Evolutionary conservation across 2,329 filamentous ascomycete genomes (phyloP).

Genomic region (Emmonsiellopsis sp.): DNA sequence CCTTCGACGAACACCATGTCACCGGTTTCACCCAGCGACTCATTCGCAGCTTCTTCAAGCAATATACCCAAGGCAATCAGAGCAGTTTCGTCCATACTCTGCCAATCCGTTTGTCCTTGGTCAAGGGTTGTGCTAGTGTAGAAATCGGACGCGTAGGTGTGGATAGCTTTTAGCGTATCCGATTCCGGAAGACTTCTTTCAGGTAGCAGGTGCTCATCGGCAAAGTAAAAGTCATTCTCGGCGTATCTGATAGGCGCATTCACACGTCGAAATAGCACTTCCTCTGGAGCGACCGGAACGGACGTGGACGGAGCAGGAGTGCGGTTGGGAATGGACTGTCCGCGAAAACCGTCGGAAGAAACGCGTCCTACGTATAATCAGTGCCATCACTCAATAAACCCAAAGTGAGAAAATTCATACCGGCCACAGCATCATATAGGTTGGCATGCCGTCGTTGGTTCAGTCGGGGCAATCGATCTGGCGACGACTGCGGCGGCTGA

Average conservation of each 20-base stretch:
- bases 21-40: conserved; percentile 46
- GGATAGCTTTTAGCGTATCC: conserved; percentile 48
- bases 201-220: conserved; percentile 36
- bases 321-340: conserved; percentile 14
- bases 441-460: conserved; percentile 29
- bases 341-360: conserved; percentile 27
- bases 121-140: conserved; percentile 33
- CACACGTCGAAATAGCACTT: conserved; percentile 46
- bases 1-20: conserved; percentile 49
- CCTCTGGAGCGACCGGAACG: conserved; percentile 44
- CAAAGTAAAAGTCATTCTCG: conserved; percentile 48
- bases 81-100: conserved; percentile 53
- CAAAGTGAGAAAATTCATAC: conserved; percentile 21
- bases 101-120: conserved; percentile 32
- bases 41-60: conserved; percentile 47
- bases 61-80: conserved; percentile 52
- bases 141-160: conserved; percentile 48
- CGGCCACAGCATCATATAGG: conserved; percentile 51
- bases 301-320: conserved; percentile 24
- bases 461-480: background rate
- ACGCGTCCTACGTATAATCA: conserved; percentile 35
- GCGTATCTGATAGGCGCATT: conserved; percentile 42
- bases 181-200: conserved; percentile 41
- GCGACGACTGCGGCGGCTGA: background rate
- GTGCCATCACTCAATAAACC: background rate